Evolutionary conservation across 768 basidiomycete genomes (phyloP), one percentile per base, ranked within the genome.

Genomic region (Pleurotus sapidus): DNA sequence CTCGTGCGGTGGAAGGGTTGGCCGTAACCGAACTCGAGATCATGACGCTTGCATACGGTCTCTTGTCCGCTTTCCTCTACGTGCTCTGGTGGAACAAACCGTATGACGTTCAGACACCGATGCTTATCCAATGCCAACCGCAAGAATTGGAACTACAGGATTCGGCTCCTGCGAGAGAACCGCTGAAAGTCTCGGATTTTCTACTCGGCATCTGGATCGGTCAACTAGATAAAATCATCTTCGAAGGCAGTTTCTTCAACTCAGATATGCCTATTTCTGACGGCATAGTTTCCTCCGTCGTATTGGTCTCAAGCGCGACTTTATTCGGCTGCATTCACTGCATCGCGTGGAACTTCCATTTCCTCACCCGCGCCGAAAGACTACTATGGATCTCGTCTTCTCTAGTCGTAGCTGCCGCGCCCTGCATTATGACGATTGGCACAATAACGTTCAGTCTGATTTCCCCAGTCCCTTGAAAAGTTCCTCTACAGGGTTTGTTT

Each of bases 51-150:
- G 73, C 68, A 0, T 72, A 71, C 47, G 68, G 67, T 3, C 42
- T 65, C 4, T 59, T 75, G 24, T 74, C 68, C 27, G 59, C 66
- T 15, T 57, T 66, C 8, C 68, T 64, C 8, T 76, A 73, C 57
- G 34, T 51, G 0, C 46, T 72, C 1, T 77, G 77, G 76, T 76
- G 71, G 74, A 38, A 67, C 25, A 78, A 78, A 61, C 77, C 76
- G 1, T 64, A 70, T 11, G 68, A 72, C 54, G 69, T 77, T 0
- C 60, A 60, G 8, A 58, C 56, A 8, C 68, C 63, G 3, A 59
- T 72, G 9, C 42, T n/a, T 6, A 43, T 65, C 15, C 48, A 54
- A 11, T 47, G 56, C 30, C 30, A 30, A 7, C 14, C 18, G 15
- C 5, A 18, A 24, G 23, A 27, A 30, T 6, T 30, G 3, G 30